phyloP scores from a whole-genome alignment of 495 filamentous ascomycete species.

The Neurospora sp. region DNA sequence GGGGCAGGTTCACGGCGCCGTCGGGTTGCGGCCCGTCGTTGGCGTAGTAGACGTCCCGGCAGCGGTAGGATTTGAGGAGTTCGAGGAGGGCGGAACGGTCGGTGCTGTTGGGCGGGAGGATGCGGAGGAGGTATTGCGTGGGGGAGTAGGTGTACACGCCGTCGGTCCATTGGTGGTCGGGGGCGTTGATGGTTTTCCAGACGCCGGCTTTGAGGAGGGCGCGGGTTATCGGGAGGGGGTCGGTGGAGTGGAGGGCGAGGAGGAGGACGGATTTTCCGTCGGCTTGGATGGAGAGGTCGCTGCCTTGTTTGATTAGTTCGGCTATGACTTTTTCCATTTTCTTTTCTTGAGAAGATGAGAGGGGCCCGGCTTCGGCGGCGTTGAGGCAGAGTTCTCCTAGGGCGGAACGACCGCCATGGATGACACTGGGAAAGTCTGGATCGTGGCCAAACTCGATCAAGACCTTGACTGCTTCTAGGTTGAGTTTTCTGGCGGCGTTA shows the following conservation, averaged over 20 bases:
- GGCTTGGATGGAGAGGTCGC: conserved; percentile 31
- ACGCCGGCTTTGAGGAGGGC: conserved; percentile 34
- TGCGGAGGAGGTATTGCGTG: conserved; percentile 31
- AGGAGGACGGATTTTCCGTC: conserved; percentile 35
- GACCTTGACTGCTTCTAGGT: conserved; percentile 31
- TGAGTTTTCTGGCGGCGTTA: conserved; percentile 37
- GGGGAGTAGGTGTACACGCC: conserved; percentile 35
- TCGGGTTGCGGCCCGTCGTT: conserved; percentile 35
- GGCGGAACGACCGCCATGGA: conserved; percentile 37
- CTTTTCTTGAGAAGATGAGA: conserved; percentile 30
- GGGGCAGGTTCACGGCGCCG: conserved; percentile 32
- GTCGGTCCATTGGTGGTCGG: conserved; percentile 33
- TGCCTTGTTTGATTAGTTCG: conserved; percentile 28
- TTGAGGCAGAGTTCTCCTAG: conserved; percentile 40
- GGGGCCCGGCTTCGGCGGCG: conserved; percentile 25
- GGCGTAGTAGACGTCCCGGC: conserved; percentile 36
- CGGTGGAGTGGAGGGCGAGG: conserved; percentile 32
- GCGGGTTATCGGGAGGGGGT: conserved; percentile 33
- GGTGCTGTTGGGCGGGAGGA: conserved; percentile 22
- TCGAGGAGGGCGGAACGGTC: conserved; percentile 24
- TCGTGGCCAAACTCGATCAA: conserved; percentile 36
- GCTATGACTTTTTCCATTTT: conserved; percentile 37
- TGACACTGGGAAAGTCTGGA: conserved; percentile 37
- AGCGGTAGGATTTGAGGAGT: conserved; percentile 33
- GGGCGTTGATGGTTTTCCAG: conserved; percentile 37